Evolutionary conservation across 2,329 filamentous ascomycete species (phyloP), one percentile per base, ranked within the genome.

Genomic region (Clarireedia sp.): DNA sequence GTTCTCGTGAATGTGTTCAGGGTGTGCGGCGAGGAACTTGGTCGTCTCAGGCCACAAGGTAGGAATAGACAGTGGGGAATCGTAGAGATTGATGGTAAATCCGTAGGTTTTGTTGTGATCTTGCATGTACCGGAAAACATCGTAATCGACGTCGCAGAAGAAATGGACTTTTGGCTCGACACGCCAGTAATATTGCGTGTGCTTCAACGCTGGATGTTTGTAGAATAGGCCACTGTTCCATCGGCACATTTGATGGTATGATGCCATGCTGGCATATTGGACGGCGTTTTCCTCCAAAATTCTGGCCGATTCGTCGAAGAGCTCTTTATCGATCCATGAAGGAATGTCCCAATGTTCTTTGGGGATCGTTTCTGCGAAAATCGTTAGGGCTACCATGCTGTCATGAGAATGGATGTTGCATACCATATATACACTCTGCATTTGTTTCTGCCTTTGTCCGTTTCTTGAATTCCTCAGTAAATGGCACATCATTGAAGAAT

Each of bases 201-300:
- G 73, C 62, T 83, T 77, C 55, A 99, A 81, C 0, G 90, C 91
- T 0, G 90, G 90, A 72, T 99, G 94, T 69, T 94, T 90, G 78
- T 96, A 96, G 78, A 99, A 99, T 72, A 97, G 79, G 68, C 94
- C 94, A 67, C 89, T 95, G 75, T 99, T 99, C 94, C 94, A 99
- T 55, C 94, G 85, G 70, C 94, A 99, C 94, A 99, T 99, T 70
- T 97, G 88, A 73, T 97, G 92, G 74, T 99, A 99, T 48, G 90
- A 96, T 53, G 89, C 74, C 78, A 88, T 89, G 64, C 84, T 80
- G 66, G 89, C 89, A 71, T 99, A 99, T 70, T 97, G 92, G 44
- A 99, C 90, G 9, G 87, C 80, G 66, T 92, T 82, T 68, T 94
- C 87, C 67, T 88, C 78, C 55, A 99, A 80, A 8, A 95, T 81